Percentiles rank a stretch among this genome's conserved stretches.
Evolutionary conservation across 129 eudicot species (phyloP).

Genomic region (Daucus carota): DNA sequence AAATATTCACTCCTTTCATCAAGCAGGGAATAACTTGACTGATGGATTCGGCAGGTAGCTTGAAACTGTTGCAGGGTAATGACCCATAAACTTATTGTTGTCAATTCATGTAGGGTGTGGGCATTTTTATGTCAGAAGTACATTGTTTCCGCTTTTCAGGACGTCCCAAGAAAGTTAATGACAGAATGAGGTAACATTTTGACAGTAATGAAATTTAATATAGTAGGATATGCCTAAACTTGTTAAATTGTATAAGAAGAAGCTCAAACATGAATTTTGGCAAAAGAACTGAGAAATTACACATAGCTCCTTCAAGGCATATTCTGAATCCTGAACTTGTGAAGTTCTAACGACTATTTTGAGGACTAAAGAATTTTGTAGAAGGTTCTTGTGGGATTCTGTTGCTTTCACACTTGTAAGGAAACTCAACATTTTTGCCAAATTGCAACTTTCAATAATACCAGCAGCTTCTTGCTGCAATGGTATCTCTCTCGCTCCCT

Average conservation of each 20-base stretch:
- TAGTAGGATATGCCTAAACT: background rate
- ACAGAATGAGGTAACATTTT: background rate
- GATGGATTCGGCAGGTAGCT: no score
- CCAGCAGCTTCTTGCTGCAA: no score
- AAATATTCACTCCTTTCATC: no score
- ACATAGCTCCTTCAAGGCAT: background rate
- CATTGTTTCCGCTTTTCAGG: no score
- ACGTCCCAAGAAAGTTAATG: no score
- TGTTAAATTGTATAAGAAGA: background rate
- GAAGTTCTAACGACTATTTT: background rate
- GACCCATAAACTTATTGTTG: no score
- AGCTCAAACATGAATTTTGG: background rate
- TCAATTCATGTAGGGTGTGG: no score
- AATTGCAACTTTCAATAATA: background rate
- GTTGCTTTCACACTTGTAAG: background rate
- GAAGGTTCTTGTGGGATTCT: background rate
- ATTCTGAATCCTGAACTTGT: background rate
- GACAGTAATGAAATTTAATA: background rate
- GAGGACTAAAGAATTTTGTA: background rate
- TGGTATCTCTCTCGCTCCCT: no score
- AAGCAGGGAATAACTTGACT: no score
- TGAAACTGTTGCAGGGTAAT: no score
- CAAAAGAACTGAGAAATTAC: background rate
- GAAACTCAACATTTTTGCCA: background rate
- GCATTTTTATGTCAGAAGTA: no score